phyloP scores from a whole-genome alignment of 805 yeast species.

The Metschnikowia borealis region DNA sequence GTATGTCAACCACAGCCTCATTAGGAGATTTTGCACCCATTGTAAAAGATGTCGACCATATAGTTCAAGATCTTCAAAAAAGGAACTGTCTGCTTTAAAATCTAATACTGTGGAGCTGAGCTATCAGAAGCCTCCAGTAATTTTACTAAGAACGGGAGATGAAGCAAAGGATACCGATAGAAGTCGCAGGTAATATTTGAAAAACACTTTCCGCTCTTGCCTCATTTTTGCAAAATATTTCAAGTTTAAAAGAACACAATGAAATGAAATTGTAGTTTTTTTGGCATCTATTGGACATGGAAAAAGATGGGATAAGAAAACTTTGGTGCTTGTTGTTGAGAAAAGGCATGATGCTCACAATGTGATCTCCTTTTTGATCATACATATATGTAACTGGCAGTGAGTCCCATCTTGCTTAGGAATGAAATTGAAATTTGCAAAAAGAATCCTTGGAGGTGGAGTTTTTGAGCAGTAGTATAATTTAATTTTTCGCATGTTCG shows the following conservation, averaged over 20 bases:
- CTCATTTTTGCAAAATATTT: neutral
- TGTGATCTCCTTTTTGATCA: neutral
- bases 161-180: neutral
- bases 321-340: too few species aligned
- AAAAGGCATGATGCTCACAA: too few species aligned
- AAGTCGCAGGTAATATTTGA: neutral
- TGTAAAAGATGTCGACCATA: neutral
- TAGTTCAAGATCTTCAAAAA: too few species aligned
- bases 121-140: too few species aligned
- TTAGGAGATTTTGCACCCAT: neutral
- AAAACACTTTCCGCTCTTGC: neutral
- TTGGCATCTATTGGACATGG: too few species aligned
- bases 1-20: neutral
- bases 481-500: neutral
- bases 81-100: too few species aligned
- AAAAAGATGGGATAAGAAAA: too few species aligned
- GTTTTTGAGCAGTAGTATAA: neutral
- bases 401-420: neutral
- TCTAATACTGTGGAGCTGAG: too few species aligned
- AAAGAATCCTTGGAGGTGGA: neutral
- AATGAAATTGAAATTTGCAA: neutral
- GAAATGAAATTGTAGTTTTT: too few species aligned
- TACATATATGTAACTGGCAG: neutral
- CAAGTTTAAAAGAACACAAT: too few species aligned
- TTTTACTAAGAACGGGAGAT: too few species aligned